Evolutionary conservation across 805 yeast species (phyloP).

Genomic region (Kodamaea sagamina): DNA sequence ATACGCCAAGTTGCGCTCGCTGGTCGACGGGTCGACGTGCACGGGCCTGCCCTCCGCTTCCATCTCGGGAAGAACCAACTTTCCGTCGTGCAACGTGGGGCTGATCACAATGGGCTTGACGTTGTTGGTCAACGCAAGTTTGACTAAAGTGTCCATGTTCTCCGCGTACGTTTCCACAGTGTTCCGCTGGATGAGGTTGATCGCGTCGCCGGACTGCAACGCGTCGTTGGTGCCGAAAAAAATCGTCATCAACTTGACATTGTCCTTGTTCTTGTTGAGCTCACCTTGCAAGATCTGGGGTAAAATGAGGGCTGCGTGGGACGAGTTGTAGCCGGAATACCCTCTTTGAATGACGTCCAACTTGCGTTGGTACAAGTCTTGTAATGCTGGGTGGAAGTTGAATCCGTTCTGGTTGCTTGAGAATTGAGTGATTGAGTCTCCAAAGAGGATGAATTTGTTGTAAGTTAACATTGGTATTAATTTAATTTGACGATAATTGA

Average conservation of each 20-base stretch:
- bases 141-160: conserved; percentile 50
- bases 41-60: background rate
- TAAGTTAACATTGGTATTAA: background rate
- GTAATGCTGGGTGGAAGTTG: conserved; percentile 53
- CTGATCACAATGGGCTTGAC: conserved; percentile 61
- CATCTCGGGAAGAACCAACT: background rate
- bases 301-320: conserved; percentile 48
- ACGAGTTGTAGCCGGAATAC: conserved; percentile 71
- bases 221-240: conserved; percentile 85
- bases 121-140: conserved; percentile 38
- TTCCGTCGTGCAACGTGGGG: conserved; percentile 56
- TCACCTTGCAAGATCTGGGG: conserved; percentile 50
- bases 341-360: conserved; percentile 76
- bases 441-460: conserved; percentile 59
- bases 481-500: no score
- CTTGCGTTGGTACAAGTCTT: conserved; percentile 54
- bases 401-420: conserved; percentile 44
- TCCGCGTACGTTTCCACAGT: conserved; percentile 48
- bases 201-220: conserved; percentile 8
- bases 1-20: conserved; percentile 33
- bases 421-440: conserved; percentile 70
- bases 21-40: conserved; percentile 11
- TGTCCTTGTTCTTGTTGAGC: conserved; percentile 18
- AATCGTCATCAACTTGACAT: conserved; percentile 51
- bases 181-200: conserved; percentile 42